Evolutionary conservation across 768 basidiomycete species (phyloP).

Genomic region (Tricholoma furcatifolium): DNA sequence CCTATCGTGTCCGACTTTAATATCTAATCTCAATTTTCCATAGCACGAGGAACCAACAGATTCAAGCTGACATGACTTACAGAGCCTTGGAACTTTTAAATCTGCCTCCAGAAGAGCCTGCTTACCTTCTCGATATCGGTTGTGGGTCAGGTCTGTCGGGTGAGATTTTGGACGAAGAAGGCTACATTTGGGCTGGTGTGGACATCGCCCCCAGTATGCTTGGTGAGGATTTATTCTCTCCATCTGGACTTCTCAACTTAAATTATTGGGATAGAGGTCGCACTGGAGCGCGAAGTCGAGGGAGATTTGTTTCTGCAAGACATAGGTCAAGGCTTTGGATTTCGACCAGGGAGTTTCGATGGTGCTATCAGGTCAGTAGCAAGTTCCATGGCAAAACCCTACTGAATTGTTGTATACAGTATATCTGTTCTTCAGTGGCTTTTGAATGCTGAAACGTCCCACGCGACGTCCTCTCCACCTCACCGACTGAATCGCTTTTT

Average conservation of each 20-base stretch:
- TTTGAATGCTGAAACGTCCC: conserved; percentile 92
- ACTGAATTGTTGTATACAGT: conserved; percentile 38
- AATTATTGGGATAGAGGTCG: conserved; percentile 67
- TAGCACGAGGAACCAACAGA: conserved; percentile 93
- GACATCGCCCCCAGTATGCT: conserved; percentile 98
- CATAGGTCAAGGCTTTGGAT: conserved; percentile 97
- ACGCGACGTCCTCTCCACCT: conserved; percentile 85
- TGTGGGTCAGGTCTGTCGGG: conserved; percentile 97
- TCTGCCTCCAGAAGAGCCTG: conserved; percentile 74
- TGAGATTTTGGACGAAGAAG: conserved; percentile 93
- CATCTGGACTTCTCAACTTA: neutral
- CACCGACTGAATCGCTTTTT: conserved; percentile 87
- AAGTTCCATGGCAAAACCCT: neutral
- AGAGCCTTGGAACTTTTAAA: conserved; percentile 90
- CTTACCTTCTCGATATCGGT: conserved; percentile 91
- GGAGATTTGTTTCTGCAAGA: conserved; percentile 97
- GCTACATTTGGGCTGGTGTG: conserved; percentile 89
- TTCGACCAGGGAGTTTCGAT: conserved; percentile 95
- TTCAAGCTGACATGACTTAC: conserved; percentile 97
- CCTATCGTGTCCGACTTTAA: no score
- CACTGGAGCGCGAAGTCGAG: conserved; percentile 91
- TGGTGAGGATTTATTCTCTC: conserved; percentile 47
- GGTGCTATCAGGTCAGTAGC: conserved; percentile 85
- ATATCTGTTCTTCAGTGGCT: conserved; percentile 99
- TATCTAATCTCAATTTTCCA: conserved; percentile 18